Conservation (phyloP, 163 green algal species). For the Scenedesmus sp. region DNA sequence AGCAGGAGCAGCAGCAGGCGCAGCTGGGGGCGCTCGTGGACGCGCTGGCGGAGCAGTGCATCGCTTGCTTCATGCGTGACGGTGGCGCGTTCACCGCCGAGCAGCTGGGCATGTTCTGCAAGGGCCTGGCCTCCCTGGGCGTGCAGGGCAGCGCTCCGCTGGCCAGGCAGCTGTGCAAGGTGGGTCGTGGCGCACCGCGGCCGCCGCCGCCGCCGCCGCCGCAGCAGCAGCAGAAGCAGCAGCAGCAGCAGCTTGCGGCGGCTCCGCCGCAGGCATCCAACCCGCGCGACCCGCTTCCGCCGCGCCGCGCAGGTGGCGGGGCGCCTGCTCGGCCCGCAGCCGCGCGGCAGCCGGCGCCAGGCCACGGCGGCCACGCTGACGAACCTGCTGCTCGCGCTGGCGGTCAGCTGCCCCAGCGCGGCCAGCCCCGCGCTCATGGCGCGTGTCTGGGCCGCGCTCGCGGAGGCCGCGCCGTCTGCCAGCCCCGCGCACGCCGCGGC, state of each 20-base stretch:
- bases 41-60: background rate
- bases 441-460: background rate
- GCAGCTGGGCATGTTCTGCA: conserved; percentile 38
- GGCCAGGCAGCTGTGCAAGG: conserved; percentile 12
- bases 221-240: background rate
- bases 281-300: background rate
- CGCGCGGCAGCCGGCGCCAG: background rate
- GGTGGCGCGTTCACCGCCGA: conserved; percentile 9
- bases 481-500: conserved; percentile 14
- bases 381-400: conserved; percentile 26
- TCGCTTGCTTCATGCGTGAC: conserved; percentile 16
- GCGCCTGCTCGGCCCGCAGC: background rate
- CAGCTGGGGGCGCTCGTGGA: background rate
- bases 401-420: conserved; percentile 1
- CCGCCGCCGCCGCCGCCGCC: background rate
- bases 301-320: background rate
- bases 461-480: background rate
- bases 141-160: background rate
- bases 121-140: conserved; percentile 5
- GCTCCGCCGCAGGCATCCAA: too few relatives aligned
- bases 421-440: background rate
- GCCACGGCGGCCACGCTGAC: conserved; percentile 18
- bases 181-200: background rate
- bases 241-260: background rate
- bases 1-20: background rate